A percentile compares a stretch with the other conserved stretches of the same genome.
Conservation (phyloP, 768 basidiomycete species). For the Leccinum rimulosum region DNA sequence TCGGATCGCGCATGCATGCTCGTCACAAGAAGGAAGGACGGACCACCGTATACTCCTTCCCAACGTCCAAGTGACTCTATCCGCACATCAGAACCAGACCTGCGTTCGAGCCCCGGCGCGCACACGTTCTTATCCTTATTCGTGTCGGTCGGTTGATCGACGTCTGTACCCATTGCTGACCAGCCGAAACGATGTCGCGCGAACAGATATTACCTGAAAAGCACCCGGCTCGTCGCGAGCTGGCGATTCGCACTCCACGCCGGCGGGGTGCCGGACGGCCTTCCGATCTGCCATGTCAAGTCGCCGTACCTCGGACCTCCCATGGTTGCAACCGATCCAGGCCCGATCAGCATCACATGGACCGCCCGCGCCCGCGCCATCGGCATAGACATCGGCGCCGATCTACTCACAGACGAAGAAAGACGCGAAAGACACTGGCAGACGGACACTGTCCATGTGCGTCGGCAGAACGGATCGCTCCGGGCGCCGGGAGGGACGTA, state of each 20-base stretch:
- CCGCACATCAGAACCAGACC: not conserved
- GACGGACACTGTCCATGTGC: conserved; percentile 5
- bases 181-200: no score
- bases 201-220: conserved; percentile 26
- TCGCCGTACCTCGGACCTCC: conserved; percentile 31
- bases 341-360: conserved; percentile 21
- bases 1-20: not conserved
- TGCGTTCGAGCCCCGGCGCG: not conserved
- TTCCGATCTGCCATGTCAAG: conserved; percentile 22
- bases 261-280: conserved; percentile 17
- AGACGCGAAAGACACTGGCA: not conserved
- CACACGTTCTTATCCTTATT: not conserved
- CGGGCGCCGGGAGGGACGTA: conserved; percentile 1
- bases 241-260: conserved; percentile 26
- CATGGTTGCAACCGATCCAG: conserved; percentile 7
- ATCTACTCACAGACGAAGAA: no score
- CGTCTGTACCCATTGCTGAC: no score
- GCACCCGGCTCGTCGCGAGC: conserved; percentile 10
- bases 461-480: conserved; percentile 4
- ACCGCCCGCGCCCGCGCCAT: not conserved
- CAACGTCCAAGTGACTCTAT: not conserved
- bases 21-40: no score
- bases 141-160: not conserved
- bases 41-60: no score
- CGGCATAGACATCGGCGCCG: no score